phyloP scores from a whole-genome alignment of 1,284 basidiomycete species.

The Ustilago crameri region DNA sequence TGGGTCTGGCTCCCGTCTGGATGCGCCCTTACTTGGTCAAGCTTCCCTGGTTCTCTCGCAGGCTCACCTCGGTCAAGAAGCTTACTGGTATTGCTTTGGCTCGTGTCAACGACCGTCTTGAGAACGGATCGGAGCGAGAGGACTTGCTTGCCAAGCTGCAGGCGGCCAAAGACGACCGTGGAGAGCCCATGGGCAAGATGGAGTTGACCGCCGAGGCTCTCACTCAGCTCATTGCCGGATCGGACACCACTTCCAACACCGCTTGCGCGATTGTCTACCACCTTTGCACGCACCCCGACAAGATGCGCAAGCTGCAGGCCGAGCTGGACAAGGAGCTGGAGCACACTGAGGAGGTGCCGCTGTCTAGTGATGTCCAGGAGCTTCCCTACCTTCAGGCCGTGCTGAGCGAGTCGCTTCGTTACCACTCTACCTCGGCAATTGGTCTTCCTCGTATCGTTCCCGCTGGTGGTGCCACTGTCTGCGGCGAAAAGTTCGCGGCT shows the following conservation, averaged over 20 bases:
- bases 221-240: conserved; percentile 80
- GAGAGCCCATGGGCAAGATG: conserved; percentile 79
- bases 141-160: conserved; percentile 85
- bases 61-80: conserved; percentile 77
- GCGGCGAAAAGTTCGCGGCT: conserved; percentile 73
- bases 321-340: conserved; percentile 77
- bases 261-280: conserved; percentile 77
- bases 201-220: conserved; percentile 86
- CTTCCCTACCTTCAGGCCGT: conserved; percentile 76
- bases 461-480: conserved; percentile 46
- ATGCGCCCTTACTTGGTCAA: conserved; percentile 53
- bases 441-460: conserved; percentile 73
- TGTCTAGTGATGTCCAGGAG: conserved; percentile 51
- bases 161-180: conserved; percentile 79
- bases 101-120: conserved; percentile 80
- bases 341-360: conserved; percentile 57
- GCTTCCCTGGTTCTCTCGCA: conserved; percentile 77
- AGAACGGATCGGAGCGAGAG: conserved; percentile 72
- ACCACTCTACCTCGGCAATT: conserved; percentile 79
- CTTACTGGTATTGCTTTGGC: conserved; percentile 76
- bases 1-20: conserved; percentile 81
- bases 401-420: conserved; percentile 82
- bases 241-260: conserved; percentile 63
- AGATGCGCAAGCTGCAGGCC: conserved; percentile 78
- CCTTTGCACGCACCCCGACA: conserved; percentile 76